Percentiles rank a stretch among this genome's conserved stretches.
These are phyloP conservation scores for Furcasterigmium sp. DNA, from an alignment of 2,329 filamentous ascomycete genomes.

Conservation along the genomic window DNA sequence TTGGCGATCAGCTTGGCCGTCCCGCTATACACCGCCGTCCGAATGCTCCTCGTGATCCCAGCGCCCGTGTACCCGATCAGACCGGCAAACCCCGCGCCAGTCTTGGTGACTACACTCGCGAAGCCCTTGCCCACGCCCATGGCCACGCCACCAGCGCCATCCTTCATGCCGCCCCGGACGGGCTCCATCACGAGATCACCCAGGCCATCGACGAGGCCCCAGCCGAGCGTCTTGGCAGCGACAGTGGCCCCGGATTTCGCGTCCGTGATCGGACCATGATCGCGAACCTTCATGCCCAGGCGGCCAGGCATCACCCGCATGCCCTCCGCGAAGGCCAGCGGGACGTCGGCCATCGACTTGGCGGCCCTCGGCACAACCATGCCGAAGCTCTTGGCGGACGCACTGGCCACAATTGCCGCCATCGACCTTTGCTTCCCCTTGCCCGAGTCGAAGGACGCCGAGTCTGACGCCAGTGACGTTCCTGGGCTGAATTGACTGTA, in stretches of 20 bases:
- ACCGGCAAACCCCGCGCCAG: slow-evolving; percentile 12
- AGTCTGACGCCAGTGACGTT: not conserved
- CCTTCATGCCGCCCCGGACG: slow-evolving; percentile 29
- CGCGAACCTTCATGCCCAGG: slow-evolving; percentile 40
- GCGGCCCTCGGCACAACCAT: slow-evolving; percentile 29
- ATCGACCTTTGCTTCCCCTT: not conserved
- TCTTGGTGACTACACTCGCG: slow-evolving; percentile 14
- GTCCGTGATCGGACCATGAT: slow-evolving; percentile 30
- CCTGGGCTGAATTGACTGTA: not conserved
- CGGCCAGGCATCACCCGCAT: slow-evolving; percentile 45
- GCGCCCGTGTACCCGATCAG: slow-evolving; percentile 10
- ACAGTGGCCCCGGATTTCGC: slow-evolving; percentile 36
- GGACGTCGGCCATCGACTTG: slow-evolving; percentile 31
- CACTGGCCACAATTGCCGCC: slow-evolving; percentile 3
- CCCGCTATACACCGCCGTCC: slow-evolving; percentile 3
- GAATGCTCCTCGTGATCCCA: slow-evolving; percentile 12
- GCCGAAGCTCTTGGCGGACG: slow-evolving; percentile 7
- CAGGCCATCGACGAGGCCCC: slow-evolving; percentile 38
- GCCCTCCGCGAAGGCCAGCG: slow-evolving; percentile 42
- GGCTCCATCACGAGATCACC: slow-evolving; percentile 37
- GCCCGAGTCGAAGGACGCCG: not conserved
- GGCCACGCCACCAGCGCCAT: slow-evolving; percentile 31
- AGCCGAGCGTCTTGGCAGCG: slow-evolving; percentile 35
- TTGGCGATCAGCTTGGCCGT: slow-evolving; percentile 3
- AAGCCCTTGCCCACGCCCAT: slow-evolving; percentile 37